A percentile compares a stretch with the other conserved stretches of the same genome.
Conservation (phyloP, 2,329 filamentous ascomycete genomes). For the Trichoderma sp. region DNA sequence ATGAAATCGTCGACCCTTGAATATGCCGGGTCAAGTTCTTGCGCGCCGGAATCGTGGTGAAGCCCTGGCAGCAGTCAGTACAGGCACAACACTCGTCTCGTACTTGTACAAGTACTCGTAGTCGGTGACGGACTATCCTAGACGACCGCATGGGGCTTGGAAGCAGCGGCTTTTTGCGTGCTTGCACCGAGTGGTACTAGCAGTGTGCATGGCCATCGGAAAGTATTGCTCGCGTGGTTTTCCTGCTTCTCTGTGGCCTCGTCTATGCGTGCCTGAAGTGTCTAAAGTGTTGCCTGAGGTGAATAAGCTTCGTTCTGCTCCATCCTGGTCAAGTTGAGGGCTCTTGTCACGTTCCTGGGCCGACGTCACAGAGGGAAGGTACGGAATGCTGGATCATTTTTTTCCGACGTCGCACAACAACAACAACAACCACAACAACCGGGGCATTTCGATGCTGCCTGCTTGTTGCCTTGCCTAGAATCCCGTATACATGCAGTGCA, state of each 20-base stretch:
- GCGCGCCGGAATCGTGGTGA: constrained; percentile 5
- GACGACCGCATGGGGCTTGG: constrained; percentile 15
- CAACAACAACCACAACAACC: neutral
- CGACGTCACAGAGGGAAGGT: constrained; percentile 17
- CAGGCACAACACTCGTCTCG: neutral
- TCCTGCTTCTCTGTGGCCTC: neutral
- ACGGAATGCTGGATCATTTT: constrained; percentile 13
- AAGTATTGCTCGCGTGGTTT: constrained; percentile 15
- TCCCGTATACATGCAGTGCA: too few species aligned
- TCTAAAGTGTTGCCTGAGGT: neutral
- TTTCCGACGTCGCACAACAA: constrained; percentile 15
- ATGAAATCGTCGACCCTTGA: constrained; percentile 2
- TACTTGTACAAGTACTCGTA: neutral
- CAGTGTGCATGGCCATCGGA: constrained; percentile 9
- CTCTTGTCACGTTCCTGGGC: neutral
- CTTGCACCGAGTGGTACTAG: constrained; percentile 4
- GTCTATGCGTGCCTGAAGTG: neutral
- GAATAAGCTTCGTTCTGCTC: neutral
- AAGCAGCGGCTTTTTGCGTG: constrained; percentile 6
- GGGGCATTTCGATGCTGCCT: neutral
- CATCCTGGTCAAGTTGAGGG: neutral
- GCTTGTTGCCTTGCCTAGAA: neutral
- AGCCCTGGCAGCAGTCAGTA: constrained; percentile 1
- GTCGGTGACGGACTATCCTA: constrained; percentile 7
- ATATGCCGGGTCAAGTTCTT: constrained; percentile 11